Percentiles rank a stretch among this genome's conserved stretches.
Evolutionary conservation across 768 basidiomycete species (phyloP).

Genomic region (Pleurotus tuoliensis): DNA sequence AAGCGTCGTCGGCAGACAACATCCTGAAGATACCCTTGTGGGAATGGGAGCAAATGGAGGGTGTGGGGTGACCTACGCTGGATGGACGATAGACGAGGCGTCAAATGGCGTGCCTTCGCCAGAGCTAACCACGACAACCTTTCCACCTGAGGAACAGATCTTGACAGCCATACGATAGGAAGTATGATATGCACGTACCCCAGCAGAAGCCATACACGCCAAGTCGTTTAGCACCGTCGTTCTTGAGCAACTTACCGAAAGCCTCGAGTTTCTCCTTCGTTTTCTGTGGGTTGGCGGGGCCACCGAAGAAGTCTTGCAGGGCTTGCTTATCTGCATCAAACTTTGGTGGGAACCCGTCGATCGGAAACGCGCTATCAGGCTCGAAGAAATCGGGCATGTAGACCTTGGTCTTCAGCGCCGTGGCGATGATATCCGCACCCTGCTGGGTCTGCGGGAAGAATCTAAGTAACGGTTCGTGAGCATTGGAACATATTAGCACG

Average conservation of each 20-base stretch:
- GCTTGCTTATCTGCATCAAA: conserved; percentile 47
- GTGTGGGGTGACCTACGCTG: conserved; percentile 39
- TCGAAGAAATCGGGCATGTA: conserved; percentile 70
- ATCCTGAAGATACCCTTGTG: conserved; percentile 29
- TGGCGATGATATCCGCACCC: conserved; percentile 60
- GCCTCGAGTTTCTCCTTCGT: conserved; percentile 36
- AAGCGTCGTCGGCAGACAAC: conserved; percentile 47
- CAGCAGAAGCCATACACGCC: conserved; percentile 58
- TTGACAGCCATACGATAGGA: neutral
- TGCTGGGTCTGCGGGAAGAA: conserved; percentile 63
- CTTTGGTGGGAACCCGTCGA: conserved; percentile 49
- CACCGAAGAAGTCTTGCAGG: conserved; percentile 56
- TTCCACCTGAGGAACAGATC: conserved; percentile 34
- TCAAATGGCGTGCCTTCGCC: conserved; percentile 39
- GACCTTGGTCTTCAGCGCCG: conserved; percentile 47
- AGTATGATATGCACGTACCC: conserved; percentile 28
- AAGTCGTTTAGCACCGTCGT: conserved; percentile 38
- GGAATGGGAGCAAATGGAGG: neutral
- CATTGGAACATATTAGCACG: neutral
- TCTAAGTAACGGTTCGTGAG: conserved; percentile 17
- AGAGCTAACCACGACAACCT: conserved; percentile 41
- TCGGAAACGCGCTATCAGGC: conserved; percentile 43
- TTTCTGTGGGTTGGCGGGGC: conserved; percentile 39
- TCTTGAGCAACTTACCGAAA: conserved; percentile 39
- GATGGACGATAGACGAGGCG: conserved; percentile 50